Base-by-base conservation (phyloP, 768 basidiomycete species). In the Leccinum subtestaceum region DNA sequence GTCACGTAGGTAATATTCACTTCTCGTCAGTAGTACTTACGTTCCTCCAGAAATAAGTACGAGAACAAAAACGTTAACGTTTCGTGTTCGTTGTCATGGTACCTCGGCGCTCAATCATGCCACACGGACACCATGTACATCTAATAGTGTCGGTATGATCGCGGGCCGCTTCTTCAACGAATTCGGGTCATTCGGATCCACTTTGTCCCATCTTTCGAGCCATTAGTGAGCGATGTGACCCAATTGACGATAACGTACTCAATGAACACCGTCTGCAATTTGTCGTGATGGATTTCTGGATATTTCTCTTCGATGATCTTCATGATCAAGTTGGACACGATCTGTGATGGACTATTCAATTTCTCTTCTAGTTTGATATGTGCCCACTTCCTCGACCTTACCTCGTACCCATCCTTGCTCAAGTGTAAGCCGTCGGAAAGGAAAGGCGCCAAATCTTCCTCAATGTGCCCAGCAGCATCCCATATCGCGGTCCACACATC, bases 381-480 rank as follows among this genome's bases (percentile, higher is more conserved):
- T 38, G 25, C 25, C n/a, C 23, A 52, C 34, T 9, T 48, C 31
- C 12, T 48, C 19, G 55, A 25, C 69, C 85, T 67, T 65, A 91
- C 90, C 70, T 80, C 70, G 65, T 95, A 95, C 23, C 92, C 95
- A 3, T 74, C 80, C n/a, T 72, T 77, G 55, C 82, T 92, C 65
- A 93, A 73, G 73, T 97, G 95, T 53, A 97, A 73, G 2, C 95
- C 95, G 68, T 97, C 95, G 45, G 68, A 73, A 54, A 91, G 71
- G 67, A 80, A 88, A 47, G 65, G 73, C 25, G 73, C 76, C 51
- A 91, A 73, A 2, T 75, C 75, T 27, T 73, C 70, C 69, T 88
- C 85, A 8, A 83, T 75, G 60, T 81, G 73, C 1, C 85, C 90
- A n/a, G 88, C 85, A 5, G 80, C 85, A n/a, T 86, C 78, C 79